Evolutionary conservation across 768 basidiomycete genomes (phyloP).

Genomic region (Mrakia hoshinonis): DNA sequence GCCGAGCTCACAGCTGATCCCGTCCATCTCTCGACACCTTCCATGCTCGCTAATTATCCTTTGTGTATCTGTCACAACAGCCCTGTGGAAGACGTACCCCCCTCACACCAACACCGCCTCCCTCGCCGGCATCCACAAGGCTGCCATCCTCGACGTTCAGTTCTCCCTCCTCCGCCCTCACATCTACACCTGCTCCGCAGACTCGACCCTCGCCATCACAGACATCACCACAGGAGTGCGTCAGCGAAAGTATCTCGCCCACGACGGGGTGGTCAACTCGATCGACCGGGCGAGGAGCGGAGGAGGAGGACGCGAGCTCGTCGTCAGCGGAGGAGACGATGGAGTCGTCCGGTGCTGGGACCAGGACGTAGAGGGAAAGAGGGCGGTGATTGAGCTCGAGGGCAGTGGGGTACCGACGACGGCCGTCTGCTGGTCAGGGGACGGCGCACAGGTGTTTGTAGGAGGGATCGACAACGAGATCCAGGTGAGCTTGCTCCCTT

Average conservation of each 20-base stretch:
- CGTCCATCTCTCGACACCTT: background rate
- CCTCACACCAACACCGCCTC: slow-evolving; percentile 90
- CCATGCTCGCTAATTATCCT: background rate
- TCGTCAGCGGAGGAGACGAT: slow-evolving; percentile 85
- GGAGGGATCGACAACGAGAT: slow-evolving; percentile 93
- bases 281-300: slow-evolving; percentile 65
- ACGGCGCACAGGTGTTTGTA: slow-evolving; percentile 81
- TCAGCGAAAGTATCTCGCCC: slow-evolving; percentile 70
- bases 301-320: slow-evolving; percentile 68
- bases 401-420: slow-evolving; percentile 78
- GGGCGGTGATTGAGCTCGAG: slow-evolving; percentile 63
- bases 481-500: slow-evolving; percentile 54
- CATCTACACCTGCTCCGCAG: slow-evolving; percentile 80
- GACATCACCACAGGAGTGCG: slow-evolving; percentile 76
- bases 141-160: slow-evolving; percentile 83
- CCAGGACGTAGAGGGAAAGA: slow-evolving; percentile 58
- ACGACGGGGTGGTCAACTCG: slow-evolving; percentile 81
- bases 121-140: slow-evolving; percentile 72
- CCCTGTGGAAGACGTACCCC: slow-evolving; percentile 81
- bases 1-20: background rate
- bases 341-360: slow-evolving; percentile 89
- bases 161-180: slow-evolving; percentile 40
- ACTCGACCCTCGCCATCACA: slow-evolving; percentile 67
- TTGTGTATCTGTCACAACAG: slow-evolving; percentile 41
- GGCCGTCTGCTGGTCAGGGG: slow-evolving; percentile 81